Evolutionary conservation across 2,329 filamentous ascomycete genomes (phyloP).

Genomic region (Alternaria ethzedia): DNA sequence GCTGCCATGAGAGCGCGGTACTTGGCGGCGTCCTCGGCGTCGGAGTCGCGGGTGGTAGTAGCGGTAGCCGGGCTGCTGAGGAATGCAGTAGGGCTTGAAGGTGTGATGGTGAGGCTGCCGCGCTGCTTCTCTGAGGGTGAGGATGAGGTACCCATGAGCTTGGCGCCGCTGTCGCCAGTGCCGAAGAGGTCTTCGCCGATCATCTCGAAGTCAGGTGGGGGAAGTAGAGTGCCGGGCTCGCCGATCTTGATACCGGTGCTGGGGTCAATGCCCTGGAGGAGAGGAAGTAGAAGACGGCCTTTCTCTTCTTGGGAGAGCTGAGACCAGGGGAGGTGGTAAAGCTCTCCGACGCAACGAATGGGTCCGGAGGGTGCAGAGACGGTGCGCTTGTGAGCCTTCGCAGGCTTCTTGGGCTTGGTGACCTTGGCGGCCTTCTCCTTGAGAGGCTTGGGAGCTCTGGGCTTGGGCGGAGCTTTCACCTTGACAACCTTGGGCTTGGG

Average conservation of each 20-base stretch:
- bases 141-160: neutral
- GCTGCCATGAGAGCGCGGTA: neutral
- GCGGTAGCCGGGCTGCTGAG: neutral
- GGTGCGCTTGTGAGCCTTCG: neutral
- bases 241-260: slow-evolving; percentile 2
- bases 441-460: neutral
- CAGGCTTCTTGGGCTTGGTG: slow-evolving; percentile 4
- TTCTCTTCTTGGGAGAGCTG: slow-evolving; percentile 22
- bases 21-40: neutral
- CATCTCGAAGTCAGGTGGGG: neutral
- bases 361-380: neutral
- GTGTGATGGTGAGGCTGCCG: neutral
- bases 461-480: neutral
- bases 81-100: neutral
- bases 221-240: neutral
- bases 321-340: slow-evolving; percentile 16
- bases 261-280: slow-evolving; percentile 27
- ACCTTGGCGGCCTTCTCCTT: neutral
- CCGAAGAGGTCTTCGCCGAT: neutral
- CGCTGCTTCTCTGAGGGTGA: neutral
- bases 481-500: neutral
- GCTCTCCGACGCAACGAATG: slow-evolving; percentile 4
- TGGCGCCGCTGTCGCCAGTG: neutral
- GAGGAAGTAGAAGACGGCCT: slow-evolving; percentile 20
- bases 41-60: neutral